Evolutionary conservation across 441 rosid species (phyloP).

Genomic region (Gossypium gossypioides): DNA sequence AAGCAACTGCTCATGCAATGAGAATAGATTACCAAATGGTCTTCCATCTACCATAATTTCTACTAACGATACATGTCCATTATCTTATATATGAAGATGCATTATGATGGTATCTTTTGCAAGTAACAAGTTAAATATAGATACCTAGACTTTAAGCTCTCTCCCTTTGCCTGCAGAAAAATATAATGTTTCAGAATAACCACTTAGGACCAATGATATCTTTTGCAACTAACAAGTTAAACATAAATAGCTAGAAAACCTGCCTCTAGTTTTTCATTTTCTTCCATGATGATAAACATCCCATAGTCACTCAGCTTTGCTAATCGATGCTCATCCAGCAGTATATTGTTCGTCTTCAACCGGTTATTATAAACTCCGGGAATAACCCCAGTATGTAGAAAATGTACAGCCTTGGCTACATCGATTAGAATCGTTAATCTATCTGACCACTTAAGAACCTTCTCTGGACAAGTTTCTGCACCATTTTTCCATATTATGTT

Average conservation of each 20-base stretch:
- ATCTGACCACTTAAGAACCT: slow-evolving; percentile 74
- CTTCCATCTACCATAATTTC: not conserved
- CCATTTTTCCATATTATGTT: not conserved
- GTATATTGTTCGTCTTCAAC: slow-evolving; percentile 62
- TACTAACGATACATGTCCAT: not conserved
- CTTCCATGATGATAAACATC: slow-evolving; percentile 55
- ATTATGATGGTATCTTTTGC: not conserved
- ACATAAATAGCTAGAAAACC: slow-evolving; percentile 1
- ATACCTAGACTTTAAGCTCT: slow-evolving; percentile 45
- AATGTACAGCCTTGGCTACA: slow-evolving; percentile 88
- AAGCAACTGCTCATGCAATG: not conserved
- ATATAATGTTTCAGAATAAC: slow-evolving; percentile 15
- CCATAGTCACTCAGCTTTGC: slow-evolving; percentile 94
- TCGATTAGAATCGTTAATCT: slow-evolving; percentile 70
- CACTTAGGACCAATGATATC: not conserved
- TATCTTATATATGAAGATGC: not conserved
- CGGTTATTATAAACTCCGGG: slow-evolving; percentile 67
- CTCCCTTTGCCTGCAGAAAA: slow-evolving; percentile 49
- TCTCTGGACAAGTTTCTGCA: slow-evolving; percentile 61
- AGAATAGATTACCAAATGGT: not conserved
- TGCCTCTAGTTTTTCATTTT: slow-evolving; percentile 63
- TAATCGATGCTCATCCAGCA: slow-evolving; percentile 76
- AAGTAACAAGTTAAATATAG: not conserved
- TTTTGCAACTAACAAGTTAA: not conserved
- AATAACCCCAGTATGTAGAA: slow-evolving; percentile 78